phyloP scores from a whole-genome alignment of 257 asterid genomes.

The Ajuga chamaepitys region DNA sequence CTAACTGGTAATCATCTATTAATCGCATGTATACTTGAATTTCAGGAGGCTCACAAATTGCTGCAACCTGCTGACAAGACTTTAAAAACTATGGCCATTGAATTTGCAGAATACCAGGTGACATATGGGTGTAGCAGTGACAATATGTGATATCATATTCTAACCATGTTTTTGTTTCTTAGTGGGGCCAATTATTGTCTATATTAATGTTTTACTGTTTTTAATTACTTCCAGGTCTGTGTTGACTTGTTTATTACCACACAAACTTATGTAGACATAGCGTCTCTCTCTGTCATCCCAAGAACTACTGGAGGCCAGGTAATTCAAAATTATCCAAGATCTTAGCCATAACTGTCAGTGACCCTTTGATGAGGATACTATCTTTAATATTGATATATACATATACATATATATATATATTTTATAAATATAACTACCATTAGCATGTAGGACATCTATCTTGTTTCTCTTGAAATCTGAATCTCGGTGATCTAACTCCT shows the following conservation, averaged over 20 bases:
- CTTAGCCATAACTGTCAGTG: constrained; percentile 4
- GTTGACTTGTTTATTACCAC: constrained; percentile 94
- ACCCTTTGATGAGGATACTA: neutral
- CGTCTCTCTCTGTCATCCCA: constrained; percentile 89
- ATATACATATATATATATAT: no score
- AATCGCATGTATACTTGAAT: constrained; percentile 17
- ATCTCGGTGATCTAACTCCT: constrained; percentile 4
- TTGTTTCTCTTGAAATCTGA: constrained; percentile 12
- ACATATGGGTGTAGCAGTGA: constrained; percentile 7
- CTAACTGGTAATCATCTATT: neutral
- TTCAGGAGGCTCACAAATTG: constrained; percentile 92
- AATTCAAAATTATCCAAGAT: constrained; percentile 17
- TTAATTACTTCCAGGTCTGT: constrained; percentile 60
- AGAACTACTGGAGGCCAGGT: constrained; percentile 99
- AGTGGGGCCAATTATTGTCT: neutral
- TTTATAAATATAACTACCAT: neutral
- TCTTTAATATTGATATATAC: neutral
- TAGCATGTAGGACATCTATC: neutral
- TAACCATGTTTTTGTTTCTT: neutral
- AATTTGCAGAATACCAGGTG: constrained; percentile 98
- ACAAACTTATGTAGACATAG: constrained; percentile 84
- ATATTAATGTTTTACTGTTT: constrained; percentile 10
- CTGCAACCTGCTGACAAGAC: constrained; percentile 91
- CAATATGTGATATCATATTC: constrained; percentile 4
- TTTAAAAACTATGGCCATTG: constrained; percentile 88